Conservation (phyloP, 225 moss, liverwort and hornwort species). For the Polytrichum formosum region DNA sequence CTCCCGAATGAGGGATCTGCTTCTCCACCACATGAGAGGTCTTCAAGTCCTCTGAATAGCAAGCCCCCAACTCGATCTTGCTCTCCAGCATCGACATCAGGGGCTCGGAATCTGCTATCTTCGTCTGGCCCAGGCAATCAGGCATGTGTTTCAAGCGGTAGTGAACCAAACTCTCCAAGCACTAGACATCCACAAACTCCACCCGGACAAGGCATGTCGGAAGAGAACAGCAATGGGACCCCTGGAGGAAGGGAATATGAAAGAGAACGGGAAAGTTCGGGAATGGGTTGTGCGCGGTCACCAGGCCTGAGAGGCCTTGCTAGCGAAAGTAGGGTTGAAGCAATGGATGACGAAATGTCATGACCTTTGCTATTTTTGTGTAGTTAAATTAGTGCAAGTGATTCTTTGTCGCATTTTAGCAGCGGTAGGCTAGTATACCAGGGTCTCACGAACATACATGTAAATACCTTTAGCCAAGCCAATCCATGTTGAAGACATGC, state of each 20-base stretch:
- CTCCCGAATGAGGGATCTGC: constrained; percentile 25
- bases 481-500: constrained; percentile 17
- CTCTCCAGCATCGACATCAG: constrained; percentile 11
- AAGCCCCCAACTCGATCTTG: constrained; percentile 26
- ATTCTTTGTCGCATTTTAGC: constrained; percentile 2
- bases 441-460: constrained; percentile 14
- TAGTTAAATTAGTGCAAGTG: constrained; percentile 2
- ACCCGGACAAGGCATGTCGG: constrained; percentile 23
- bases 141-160: constrained; percentile 20
- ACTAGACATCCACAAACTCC: constrained; percentile 31
- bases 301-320: background rate
- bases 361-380: constrained; percentile 5
- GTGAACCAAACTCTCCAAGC: constrained; percentile 36
- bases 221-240: constrained; percentile 20
- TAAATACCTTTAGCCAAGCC: constrained; percentile 20
- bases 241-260: constrained; percentile 22
- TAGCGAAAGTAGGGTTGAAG: constrained; percentile 13
- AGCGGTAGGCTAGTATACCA: constrained; percentile 10
- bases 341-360: constrained; percentile 22
- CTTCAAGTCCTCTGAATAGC: constrained; percentile 21
- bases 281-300: constrained; percentile 17
- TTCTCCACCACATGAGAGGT: constrained; percentile 26
- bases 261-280: constrained; percentile 7
- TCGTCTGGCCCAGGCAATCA: constrained; percentile 17
- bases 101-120: constrained; percentile 13